These are phyloP conservation scores for Trypanosoma cruzi DNA, from an alignment of 208 protist species.

Conservation along the genomic window DNA sequence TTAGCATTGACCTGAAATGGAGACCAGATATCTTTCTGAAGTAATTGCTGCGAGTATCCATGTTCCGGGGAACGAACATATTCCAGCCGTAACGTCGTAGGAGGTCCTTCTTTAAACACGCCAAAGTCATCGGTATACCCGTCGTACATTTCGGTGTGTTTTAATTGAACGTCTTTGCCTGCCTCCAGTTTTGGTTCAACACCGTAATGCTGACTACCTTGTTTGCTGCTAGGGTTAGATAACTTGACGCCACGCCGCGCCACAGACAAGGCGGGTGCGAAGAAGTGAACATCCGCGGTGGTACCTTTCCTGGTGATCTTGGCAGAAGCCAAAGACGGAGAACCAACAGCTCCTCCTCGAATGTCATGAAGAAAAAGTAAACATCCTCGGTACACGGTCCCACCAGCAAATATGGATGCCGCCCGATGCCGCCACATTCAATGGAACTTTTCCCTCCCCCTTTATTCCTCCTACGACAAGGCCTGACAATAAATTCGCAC, in stretches of 20 bases:
- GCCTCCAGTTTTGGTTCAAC: conserved; percentile 84
- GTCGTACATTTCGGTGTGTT: conserved; percentile 94
- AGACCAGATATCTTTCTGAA: conserved; percentile 92
- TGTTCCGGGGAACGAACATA: conserved; percentile 90
- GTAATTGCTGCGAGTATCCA: conserved; percentile 77
- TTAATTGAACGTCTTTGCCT: conserved; percentile 86
- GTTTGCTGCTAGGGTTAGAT: conserved; percentile 81
- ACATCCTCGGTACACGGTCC: background rate
- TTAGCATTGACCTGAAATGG: conserved; percentile 88
- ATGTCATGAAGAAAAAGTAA: background rate
- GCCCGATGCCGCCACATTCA: conserved; percentile 1
- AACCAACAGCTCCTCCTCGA: too few relatives aligned
- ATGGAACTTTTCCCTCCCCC: background rate
- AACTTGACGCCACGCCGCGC: conserved; percentile 61
- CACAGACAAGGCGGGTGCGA: conserved; percentile 6
- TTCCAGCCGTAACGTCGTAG: conserved; percentile 85
- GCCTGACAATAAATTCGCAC: background rate
- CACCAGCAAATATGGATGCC: background rate
- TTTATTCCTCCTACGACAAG: background rate
- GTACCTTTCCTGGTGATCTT: background rate
- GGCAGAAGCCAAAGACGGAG: background rate
- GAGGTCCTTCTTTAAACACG: conserved; percentile 92
- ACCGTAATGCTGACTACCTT: conserved; percentile 89
- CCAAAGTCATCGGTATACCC: conserved; percentile 94
- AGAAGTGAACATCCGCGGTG: background rate